A percentile compares a stretch with the other conserved stretches of the same genome.
Evolutionary conservation across 2,329 filamentous ascomycete species (phyloP).

Genomic region (Trichoderma sp.): DNA sequence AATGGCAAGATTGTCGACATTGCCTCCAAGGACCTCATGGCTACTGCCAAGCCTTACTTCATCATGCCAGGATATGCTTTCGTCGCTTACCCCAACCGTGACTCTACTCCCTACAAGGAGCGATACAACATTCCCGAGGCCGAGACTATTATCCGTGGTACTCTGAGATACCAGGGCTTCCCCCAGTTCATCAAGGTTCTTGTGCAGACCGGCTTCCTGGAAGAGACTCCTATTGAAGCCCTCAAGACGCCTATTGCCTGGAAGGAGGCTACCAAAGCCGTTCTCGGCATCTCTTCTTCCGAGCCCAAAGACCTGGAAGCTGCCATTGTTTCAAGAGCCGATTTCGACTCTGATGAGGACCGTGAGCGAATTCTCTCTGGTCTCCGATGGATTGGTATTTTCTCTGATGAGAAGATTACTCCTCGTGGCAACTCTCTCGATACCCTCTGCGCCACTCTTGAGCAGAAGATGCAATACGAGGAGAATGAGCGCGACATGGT

Average conservation of each 20-base stretch:
- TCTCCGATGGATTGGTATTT: slow-evolving; percentile 69
- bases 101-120: slow-evolving; percentile 84
- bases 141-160: slow-evolving; percentile 73
- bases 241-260: slow-evolving; percentile 61
- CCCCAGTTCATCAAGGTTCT: slow-evolving; percentile 86
- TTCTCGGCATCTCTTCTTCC: slow-evolving; percentile 68
- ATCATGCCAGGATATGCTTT: slow-evolving; percentile 79
- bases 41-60: slow-evolving; percentile 76
- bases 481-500: slow-evolving; percentile 83
- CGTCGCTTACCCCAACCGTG: slow-evolving; percentile 91
- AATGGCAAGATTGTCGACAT: slow-evolving; percentile 74
- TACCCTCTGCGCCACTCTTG: slow-evolving; percentile 84
- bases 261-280: slow-evolving; percentile 81
- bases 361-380: slow-evolving; percentile 61
- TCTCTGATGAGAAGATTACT: slow-evolving; percentile 67
- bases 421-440: slow-evolving; percentile 81
- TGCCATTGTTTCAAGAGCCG: slow-evolving; percentile 74
- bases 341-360: slow-evolving; percentile 68
- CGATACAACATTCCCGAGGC: slow-evolving; percentile 91
- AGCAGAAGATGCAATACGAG: slow-evolving; percentile 89
- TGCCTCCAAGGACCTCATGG: slow-evolving; percentile 77
- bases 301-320: slow-evolving; percentile 64
- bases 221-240: slow-evolving; percentile 67
- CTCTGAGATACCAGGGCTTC: slow-evolving; percentile 84
- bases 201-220: slow-evolving; percentile 87